Base-by-base conservation (phyloP, 2,329 filamentous ascomycete genomes). In the Microdochium nivale region DNA sequence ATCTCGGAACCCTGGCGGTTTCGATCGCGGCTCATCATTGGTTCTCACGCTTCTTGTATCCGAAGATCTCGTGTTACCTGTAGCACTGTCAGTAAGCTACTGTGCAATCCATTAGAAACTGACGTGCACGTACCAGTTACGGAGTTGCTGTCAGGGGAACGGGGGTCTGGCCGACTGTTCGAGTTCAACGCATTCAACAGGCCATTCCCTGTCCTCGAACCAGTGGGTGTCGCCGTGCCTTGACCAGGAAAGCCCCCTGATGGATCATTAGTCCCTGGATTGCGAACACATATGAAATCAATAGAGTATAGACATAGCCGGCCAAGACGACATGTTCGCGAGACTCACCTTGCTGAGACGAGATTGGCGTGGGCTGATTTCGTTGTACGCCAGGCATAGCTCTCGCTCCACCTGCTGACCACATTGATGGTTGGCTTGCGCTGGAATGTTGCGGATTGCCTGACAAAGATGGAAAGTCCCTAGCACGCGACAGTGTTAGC, bases 381-480 rank as follows among this genome's bases (percentile, higher is more conserved):
- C 80, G 72, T 56, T 76, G 78, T 53, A 77, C 69, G 25, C 70
- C 70, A 46, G 69, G 70, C 52, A 79, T 65, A 52, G 69, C 76
- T 55, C 79, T 70, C 19, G 75, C 69, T 7, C 73, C 73, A 55
- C 70, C 70, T 25, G 71, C 69, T 43, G 78, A 74, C 80, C 80
- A 83, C 67, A 83, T 71, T 4, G 77, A 77, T 14, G 73, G 67
- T 55, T 74, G 74, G 47, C 64, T 74, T 7, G 73, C 65, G 53
- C 66, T 77, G 25, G 75, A 68, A 44, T 81, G 65, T 60, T 80
- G 78, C 46, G 79, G 71, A 56, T 78, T 83, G 60, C 80, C 83
- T 49, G 81, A 84, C 58, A 86, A 67, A 23, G 81, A 83, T 9
- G 83, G 83, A 51, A 86, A 86, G 62, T 86, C 82, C 54, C 82